Base-by-base conservation (phyloP, 148 eudicot species). In the Limonium bicolor region DNA sequence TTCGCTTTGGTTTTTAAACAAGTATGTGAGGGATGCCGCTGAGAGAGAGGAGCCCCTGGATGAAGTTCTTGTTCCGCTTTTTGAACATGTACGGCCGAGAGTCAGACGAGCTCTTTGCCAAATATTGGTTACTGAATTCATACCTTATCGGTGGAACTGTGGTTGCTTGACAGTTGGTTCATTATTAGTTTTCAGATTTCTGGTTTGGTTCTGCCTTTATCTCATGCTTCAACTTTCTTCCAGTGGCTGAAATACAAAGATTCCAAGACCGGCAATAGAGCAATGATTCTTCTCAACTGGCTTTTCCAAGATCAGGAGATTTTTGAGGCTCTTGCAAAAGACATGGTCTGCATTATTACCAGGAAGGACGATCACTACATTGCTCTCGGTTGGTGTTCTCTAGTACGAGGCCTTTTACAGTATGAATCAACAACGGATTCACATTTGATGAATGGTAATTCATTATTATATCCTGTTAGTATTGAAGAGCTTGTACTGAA, bases 381-480 rank as follows among this genome's bases (percentile, higher is more conserved):
- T 64, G 68, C 74, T 21, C 69, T 84, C 49, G 88, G 94, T 27
- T 84, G 94, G 94, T 84, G 94, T 52, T 63, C 43, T 39, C 74
- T 84, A 51, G 62, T 73, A 35, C 78, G 79, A 20, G 62, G 61
- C 38, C 69, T 84, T 46, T 50, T 84, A 13, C 76, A 73, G 36
- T 73, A 61, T 56, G 88, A 84, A 24, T 61, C 45, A 41, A 51
- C 55, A 16, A 55, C 44, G 70, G 40, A 62, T 15, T 63, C 50
- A 29, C 58, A 64, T 41, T 35, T 28, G 43, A 52, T 60, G 44
- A 61, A 30, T 46, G 84, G 94, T 76, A 70, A 53, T 8, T 22
- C 55, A 24, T 25, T 14, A 1, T n/a, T n/a, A n/a, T n/a, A n/a
- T n/a, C n/a, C n/a, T n/a, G n/a, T n/a, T n/a, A n/a, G n/a, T n/a